These are phyloP conservation scores for Cucurbitaria berberidis DNA, from an alignment of 2,329 filamentous ascomycete species.

Conservation along the genomic window DNA sequence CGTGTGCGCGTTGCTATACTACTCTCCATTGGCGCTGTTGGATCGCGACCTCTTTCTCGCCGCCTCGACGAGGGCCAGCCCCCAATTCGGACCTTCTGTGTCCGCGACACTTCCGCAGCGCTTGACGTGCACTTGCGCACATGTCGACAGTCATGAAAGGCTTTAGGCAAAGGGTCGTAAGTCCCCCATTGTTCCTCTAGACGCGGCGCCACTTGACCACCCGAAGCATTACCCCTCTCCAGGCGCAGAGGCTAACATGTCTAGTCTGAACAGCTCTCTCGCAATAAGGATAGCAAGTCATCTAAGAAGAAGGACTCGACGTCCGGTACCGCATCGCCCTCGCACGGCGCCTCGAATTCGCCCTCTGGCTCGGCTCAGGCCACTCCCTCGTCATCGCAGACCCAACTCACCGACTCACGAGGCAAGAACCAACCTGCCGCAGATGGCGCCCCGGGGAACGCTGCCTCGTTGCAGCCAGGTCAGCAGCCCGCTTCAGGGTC, in stretches of 20 bases:
- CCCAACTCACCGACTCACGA: conserved; percentile 81
- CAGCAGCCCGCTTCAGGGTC: conserved; percentile 41
- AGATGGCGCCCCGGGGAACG: conserved; percentile 35
- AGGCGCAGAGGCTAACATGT: conserved; percentile 55
- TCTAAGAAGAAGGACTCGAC: conserved; percentile 66
- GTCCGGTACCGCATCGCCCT: conserved; percentile 80
- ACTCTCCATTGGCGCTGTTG: conserved; percentile 37
- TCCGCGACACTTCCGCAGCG: conserved; percentile 35
- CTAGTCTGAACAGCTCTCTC: conserved; percentile 83
- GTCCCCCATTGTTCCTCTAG: conserved; percentile 50
- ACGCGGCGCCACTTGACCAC: conserved; percentile 30
- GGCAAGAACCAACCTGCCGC: conserved; percentile 74
- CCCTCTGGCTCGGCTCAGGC: conserved; percentile 66
- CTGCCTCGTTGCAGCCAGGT: conserved; percentile 39
- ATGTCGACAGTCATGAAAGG: conserved; percentile 80
- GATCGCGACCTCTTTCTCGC: conserved; percentile 29
- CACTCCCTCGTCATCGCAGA: conserved; percentile 89
- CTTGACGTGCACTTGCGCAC: conserved; percentile 42
- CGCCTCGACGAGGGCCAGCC: conserved; percentile 33
- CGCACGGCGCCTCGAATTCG: conserved; percentile 63
- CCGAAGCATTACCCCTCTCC: conserved; percentile 29
- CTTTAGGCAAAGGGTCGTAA: conserved; percentile 96
- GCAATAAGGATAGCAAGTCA: conserved; percentile 86
- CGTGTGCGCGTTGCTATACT: conserved; percentile 26
- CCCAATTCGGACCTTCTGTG: conserved; percentile 30